Conservation (phyloP, 208 protist genomes). For the Kentomonas sorsogonicus region DNA sequence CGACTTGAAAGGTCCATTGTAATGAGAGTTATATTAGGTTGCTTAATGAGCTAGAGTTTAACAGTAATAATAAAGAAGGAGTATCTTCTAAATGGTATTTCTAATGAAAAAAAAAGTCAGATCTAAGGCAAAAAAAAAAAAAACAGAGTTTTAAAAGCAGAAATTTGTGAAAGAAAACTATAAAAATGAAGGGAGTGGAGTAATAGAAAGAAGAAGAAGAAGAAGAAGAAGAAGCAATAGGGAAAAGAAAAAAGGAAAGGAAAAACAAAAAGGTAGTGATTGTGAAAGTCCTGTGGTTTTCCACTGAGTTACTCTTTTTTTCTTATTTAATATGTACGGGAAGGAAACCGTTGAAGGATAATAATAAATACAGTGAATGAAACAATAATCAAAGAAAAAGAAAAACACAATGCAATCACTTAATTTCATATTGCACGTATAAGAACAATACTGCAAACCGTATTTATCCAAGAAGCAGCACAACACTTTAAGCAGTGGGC, state of each 20-base stretch:
- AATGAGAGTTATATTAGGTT: no score
- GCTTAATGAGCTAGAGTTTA: no score
- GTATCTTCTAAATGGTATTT: not conserved
- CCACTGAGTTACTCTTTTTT: slow-evolving; percentile 1
- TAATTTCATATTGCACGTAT: not conserved
- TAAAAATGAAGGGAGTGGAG: slow-evolving; percentile 10
- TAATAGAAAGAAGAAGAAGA: slow-evolving; percentile 12
- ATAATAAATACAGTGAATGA: not conserved
- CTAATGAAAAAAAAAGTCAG: not conserved
- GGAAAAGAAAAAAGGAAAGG: slow-evolving; percentile 14
- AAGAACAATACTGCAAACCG: not conserved
- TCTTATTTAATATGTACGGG: not conserved
- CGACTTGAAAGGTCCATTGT: no score
- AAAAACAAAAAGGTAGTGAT: slow-evolving; percentile 12
- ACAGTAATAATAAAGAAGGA: no score
- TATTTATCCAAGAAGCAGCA: no score
- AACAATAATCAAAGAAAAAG: slow-evolving; percentile 1
- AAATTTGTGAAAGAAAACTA: slow-evolving; percentile 8
- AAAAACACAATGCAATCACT: slow-evolving; percentile 1
- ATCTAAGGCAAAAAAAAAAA: not conserved
- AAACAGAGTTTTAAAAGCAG: slow-evolving; percentile 10
- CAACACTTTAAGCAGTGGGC: no score
- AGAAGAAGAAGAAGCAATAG: slow-evolving; percentile 1
- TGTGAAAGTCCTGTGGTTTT: not conserved
- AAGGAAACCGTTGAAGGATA: not conserved